These are phyloP conservation scores for Leptographium galeiforme DNA, from an alignment of 2,329 filamentous ascomycete genomes.

Conservation along the genomic window DNA sequence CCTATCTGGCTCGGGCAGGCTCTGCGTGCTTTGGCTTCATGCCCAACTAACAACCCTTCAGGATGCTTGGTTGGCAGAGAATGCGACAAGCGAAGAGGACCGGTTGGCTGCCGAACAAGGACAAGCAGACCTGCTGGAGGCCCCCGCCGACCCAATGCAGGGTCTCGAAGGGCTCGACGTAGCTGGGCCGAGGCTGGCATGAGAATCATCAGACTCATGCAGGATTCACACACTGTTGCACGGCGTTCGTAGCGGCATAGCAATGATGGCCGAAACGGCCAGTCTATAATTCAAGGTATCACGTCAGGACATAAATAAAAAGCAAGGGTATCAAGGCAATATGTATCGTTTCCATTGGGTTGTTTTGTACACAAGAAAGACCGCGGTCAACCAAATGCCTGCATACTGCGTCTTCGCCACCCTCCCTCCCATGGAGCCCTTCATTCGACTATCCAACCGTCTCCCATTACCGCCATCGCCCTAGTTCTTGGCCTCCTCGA, in stretches of 20 bases:
- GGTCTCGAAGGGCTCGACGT: slow-evolving; percentile 87
- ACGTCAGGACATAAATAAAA: background rate
- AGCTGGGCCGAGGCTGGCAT: slow-evolving; percentile 75
- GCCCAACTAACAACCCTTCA: slow-evolving; percentile 23
- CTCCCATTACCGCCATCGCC: background rate
- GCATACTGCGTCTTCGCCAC: background rate
- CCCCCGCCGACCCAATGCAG: slow-evolving; percentile 79
- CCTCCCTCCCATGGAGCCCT: background rate
- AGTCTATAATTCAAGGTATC: too few species aligned
- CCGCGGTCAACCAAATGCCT: background rate
- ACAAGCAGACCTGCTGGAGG: slow-evolving; percentile 32
- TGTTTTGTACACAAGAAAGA: slow-evolving; percentile 1
- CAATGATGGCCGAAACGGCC: too few species aligned
- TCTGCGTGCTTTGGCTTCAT: background rate
- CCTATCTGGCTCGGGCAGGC: background rate
- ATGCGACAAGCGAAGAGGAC: slow-evolving; percentile 76
- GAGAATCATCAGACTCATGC: slow-evolving; percentile 18
- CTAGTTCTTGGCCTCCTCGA: slow-evolving; percentile 8
- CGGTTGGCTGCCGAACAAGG: slow-evolving; percentile 43
- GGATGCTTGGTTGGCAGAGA: slow-evolving; percentile 87
- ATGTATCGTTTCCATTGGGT: background rate
- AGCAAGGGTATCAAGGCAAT: too few species aligned
- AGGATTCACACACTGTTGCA: background rate
- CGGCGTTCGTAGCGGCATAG: too few species aligned
- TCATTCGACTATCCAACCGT: background rate